phyloP scores from a whole-genome alignment of 75 land plant genomes.

The Gnetum montanum region DNA sequence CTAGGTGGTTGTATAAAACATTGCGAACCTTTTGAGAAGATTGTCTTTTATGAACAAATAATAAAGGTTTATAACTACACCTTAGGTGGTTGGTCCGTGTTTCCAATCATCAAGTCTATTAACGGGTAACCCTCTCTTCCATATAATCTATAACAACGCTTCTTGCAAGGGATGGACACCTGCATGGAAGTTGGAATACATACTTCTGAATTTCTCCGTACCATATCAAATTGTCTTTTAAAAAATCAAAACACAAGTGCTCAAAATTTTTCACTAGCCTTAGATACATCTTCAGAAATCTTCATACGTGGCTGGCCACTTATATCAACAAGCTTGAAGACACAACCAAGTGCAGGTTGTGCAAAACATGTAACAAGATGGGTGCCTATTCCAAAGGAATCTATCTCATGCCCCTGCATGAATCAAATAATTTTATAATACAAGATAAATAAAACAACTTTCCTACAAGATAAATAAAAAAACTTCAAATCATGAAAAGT shows the following conservation, averaged over 20 bases:
- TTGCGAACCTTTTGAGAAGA: no score
- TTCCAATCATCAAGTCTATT: slow-evolving; percentile 89
- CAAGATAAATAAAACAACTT: background rate
- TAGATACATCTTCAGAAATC: slow-evolving; percentile 89
- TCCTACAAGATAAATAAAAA: background rate
- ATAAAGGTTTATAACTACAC: slow-evolving; percentile 16
- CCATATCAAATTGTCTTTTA: background rate
- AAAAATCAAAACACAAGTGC: background rate
- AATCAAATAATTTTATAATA: no score
- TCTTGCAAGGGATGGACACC: slow-evolving; percentile 98
- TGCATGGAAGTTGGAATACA: slow-evolving; percentile 10
- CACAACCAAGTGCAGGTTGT: slow-evolving; percentile 96
- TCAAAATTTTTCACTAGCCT: slow-evolving; percentile 59
- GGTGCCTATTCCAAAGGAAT: slow-evolving; percentile 95
- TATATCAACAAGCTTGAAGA: slow-evolving; percentile 91
- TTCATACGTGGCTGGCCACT: slow-evolving; percentile 94
- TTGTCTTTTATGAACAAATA: no score
- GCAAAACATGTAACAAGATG: slow-evolving; percentile 91
- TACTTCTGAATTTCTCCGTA: no score
- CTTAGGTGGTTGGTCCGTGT: slow-evolving; percentile 78
- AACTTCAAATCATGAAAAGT: background rate
- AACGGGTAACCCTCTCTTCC: slow-evolving; percentile 90
- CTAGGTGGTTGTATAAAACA: no score
- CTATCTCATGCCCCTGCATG: slow-evolving; percentile 87
- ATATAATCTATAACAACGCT: slow-evolving; percentile 70